phyloP scores from a whole-genome alignment of 164 flowering plant species.

The Aristolochia fimbriata region DNA sequence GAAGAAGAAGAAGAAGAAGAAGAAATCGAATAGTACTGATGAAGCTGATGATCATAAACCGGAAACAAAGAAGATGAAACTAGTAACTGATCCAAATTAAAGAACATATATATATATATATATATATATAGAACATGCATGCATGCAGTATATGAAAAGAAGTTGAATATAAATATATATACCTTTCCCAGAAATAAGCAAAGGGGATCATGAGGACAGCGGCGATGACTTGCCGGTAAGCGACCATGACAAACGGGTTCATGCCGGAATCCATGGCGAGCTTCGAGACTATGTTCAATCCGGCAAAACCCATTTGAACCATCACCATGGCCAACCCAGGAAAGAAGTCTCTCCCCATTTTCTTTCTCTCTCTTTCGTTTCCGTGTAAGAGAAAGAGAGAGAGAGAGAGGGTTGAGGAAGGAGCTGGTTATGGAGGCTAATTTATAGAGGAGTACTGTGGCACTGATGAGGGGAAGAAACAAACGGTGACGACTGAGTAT shows the following conservation, averaged over 20 bases:
- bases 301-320: conserved; percentile 54
- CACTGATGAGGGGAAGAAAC: no score
- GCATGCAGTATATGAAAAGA: no score
- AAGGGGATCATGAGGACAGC: conserved; percentile 41
- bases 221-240: conserved; percentile 63
- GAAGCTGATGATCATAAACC: no score
- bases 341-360: conserved; percentile 18
- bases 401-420: background rate
- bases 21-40: no score
- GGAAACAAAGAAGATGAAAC: no score
- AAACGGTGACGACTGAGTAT: background rate
- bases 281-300: conserved; percentile 49
- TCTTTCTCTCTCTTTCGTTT: background rate
- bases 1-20: no score
- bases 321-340: conserved; percentile 56
- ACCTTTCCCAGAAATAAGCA: conserved; percentile 60
- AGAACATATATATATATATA: no score
- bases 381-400: background rate
- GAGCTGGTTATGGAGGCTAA: background rate
- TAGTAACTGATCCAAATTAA: no score
- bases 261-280: conserved; percentile 65
- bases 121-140: no score
- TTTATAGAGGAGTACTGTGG: no score
- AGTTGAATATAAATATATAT: conserved; percentile 4
- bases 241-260: conserved; percentile 58